Conservation (phyloP, 2,329 filamentous ascomycete genomes). For the Aspergillus phoenicis region DNA sequence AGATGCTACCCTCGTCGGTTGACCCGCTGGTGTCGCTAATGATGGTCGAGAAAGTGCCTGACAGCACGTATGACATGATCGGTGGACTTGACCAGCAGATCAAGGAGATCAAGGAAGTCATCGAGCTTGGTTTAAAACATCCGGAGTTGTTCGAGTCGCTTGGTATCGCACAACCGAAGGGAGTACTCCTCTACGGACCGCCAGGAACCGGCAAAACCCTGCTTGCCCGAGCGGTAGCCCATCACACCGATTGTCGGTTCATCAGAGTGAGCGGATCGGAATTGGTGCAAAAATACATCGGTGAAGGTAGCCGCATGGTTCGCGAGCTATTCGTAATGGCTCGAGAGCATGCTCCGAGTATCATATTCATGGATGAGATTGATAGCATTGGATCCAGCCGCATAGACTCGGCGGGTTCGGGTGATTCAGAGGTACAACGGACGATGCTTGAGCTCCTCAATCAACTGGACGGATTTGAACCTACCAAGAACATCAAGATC, state of each 20-base stretch:
- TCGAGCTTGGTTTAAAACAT: constrained; percentile 97
- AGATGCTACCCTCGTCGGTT: constrained; percentile 96
- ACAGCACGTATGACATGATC: constrained; percentile 99
- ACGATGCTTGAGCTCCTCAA: constrained; percentile 99
- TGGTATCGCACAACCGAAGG: constrained; percentile 97
- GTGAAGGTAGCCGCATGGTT: constrained; percentile 97
- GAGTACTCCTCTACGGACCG: constrained; percentile 92
- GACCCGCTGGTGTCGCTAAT: constrained; percentile 98
- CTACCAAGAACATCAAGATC: constrained; percentile 99
- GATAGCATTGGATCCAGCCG: constrained; percentile 97
- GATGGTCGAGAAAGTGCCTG: constrained; percentile 99
- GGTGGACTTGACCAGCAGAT: constrained; percentile 98
- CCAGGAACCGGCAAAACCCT: constrained; percentile 97
- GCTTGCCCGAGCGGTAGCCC: constrained; percentile 89
- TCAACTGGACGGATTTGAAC: constrained; percentile 97
- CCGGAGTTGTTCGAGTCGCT: constrained; percentile 99
- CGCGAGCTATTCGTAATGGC: constrained; percentile 99
- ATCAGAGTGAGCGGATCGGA: constrained; percentile 96
- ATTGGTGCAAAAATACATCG: constrained; percentile 98
- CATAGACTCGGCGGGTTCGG: constrained; percentile 91
- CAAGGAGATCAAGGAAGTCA: constrained; percentile 99
- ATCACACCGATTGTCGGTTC: constrained; percentile 99
- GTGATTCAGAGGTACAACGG: constrained; percentile 96
- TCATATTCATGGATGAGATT: constrained; percentile 99
- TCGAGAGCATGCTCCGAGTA: constrained; percentile 93